Conservation (phyloP, 1,284 basidiomycete species). For the Cryptococcus sp. region DNA sequence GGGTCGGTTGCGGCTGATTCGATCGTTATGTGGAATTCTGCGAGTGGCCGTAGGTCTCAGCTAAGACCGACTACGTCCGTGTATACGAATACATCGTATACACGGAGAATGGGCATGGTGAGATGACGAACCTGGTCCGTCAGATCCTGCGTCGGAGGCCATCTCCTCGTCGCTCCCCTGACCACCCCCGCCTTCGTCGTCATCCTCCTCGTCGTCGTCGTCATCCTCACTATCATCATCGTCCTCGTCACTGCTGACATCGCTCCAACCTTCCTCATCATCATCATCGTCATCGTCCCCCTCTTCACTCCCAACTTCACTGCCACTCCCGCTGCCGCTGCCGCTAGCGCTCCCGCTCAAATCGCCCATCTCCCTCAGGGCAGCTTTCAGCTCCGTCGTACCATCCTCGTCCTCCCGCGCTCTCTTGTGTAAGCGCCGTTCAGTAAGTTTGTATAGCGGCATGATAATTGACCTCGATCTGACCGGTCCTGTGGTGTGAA, state of each 20-base stretch:
- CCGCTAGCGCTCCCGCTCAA: slow-evolving; percentile 14
- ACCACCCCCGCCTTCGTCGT: slow-evolving; percentile 9
- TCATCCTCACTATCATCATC: slow-evolving; percentile 49
- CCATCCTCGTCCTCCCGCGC: slow-evolving; percentile 70
- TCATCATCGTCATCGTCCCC: slow-evolving; percentile 24
- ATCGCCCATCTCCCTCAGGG: slow-evolving; percentile 60
- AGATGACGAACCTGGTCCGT: neutral
- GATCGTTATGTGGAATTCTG: slow-evolving; percentile 60
- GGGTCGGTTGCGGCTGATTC: slow-evolving; percentile 65
- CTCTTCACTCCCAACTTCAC: slow-evolving; percentile 23
- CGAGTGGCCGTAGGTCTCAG: neutral
- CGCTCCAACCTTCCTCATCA: slow-evolving; percentile 25
- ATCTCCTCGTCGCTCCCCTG: neutral
- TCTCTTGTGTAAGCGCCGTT: slow-evolving; percentile 65
- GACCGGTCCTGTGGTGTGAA: neutral
- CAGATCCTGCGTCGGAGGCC: neutral
- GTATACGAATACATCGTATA: too few species aligned
- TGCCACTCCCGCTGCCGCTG: slow-evolving; percentile 22
- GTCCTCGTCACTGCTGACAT: slow-evolving; percentile 28
- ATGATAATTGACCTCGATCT: slow-evolving; percentile 42
- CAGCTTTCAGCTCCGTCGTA: slow-evolving; percentile 58
- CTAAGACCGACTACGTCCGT: neutral
- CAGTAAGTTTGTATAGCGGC: slow-evolving; percentile 76
- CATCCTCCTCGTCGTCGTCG: slow-evolving; percentile 21
- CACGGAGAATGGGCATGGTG: too few species aligned